phyloP scores from a whole-genome alignment of 805 yeast species.

The Sugiyamaella chiloensis region DNA sequence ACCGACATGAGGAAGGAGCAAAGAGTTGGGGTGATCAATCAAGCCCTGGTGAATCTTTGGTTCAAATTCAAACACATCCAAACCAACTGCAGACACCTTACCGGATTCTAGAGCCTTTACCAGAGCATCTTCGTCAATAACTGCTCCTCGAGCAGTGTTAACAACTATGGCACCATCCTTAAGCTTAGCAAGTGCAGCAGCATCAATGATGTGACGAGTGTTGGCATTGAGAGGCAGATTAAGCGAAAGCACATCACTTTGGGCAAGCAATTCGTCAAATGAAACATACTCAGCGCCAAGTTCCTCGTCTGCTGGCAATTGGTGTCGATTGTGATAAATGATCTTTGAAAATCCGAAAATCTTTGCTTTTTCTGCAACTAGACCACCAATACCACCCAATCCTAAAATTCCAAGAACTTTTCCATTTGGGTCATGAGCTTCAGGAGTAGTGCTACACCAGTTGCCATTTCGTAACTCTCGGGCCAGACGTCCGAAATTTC shows the following conservation, averaged over 20 bases:
- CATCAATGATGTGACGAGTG: conserved; percentile 49
- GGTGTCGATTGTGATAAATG: conserved; percentile 51
- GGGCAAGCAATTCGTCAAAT: conserved; percentile 46
- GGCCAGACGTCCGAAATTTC: conserved; percentile 47
- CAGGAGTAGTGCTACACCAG: conserved; percentile 43
- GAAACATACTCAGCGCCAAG: conserved; percentile 43
- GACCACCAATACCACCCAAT: conserved; percentile 62
- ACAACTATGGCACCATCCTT: conserved; percentile 53
- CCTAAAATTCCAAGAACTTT: conserved; percentile 57
- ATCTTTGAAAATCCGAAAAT: conserved; percentile 51
- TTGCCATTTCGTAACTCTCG: conserved; percentile 42
- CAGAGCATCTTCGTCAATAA: conserved; percentile 52
- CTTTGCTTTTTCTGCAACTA: conserved; percentile 48
- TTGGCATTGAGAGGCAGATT: conserved; percentile 52
- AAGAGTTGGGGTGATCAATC: conserved; percentile 42
- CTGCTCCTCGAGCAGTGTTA: conserved; percentile 62
- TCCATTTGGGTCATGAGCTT: conserved; percentile 50
- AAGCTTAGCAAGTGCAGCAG: conserved; percentile 44
- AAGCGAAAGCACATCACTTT: conserved; percentile 49
- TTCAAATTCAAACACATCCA: conserved; percentile 61
- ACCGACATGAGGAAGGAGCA: conserved; percentile 57
- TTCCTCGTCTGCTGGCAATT: conserved; percentile 47
- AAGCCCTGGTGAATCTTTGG: conserved; percentile 52
- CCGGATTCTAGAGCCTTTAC: conserved; percentile 47
- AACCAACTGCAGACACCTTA: conserved; percentile 50